A percentile compares a stretch with the other conserved stretches of the same genome.
These are phyloP conservation scores for Mikania micrantha DNA, from an alignment of 129 eudicot genomes.

Conservation along the genomic window DNA sequence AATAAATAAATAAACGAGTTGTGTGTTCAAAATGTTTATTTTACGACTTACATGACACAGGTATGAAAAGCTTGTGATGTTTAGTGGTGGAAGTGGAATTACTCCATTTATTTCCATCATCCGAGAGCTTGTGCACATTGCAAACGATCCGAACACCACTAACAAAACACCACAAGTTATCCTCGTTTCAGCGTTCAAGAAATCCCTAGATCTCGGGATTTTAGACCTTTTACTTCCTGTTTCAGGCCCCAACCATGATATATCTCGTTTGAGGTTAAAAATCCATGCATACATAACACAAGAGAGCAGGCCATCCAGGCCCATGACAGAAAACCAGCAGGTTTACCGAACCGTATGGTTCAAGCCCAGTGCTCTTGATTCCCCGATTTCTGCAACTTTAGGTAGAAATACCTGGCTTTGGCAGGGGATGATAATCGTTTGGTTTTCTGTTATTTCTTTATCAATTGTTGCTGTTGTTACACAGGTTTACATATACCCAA, in stretches of 20 bases:
- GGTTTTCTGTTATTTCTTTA: constrained; percentile 27
- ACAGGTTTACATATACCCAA: constrained; percentile 32
- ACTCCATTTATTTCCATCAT: constrained; percentile 62
- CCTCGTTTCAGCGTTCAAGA: constrained; percentile 46
- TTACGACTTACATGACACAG: constrained; percentile 13
- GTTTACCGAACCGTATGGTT: constrained; percentile 34
- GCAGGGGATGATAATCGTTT: constrained; percentile 30
- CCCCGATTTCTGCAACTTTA: constrained; percentile 36
- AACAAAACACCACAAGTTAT: constrained; percentile 31
- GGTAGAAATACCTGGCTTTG: constrained; percentile 44
- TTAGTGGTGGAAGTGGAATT: constrained; percentile 71
- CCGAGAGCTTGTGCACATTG: constrained; percentile 44
- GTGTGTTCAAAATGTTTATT: neutral
- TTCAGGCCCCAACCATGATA: constrained; percentile 27
- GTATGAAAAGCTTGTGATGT: constrained; percentile 59
- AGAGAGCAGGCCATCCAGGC: constrained; percentile 20
- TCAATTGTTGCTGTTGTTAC: constrained; percentile 23
- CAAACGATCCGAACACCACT: constrained; percentile 15
- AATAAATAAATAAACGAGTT: neutral
- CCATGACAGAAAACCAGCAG: constrained; percentile 24
- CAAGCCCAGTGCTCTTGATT: constrained; percentile 33
- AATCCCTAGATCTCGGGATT: constrained; percentile 38
- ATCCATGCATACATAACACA: constrained; percentile 50
- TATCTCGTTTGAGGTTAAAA: constrained; percentile 31
- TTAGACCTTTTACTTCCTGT: constrained; percentile 50